Base-by-base conservation (phyloP, 331 rosid genomes). In the Dryas integrifolia region DNA sequence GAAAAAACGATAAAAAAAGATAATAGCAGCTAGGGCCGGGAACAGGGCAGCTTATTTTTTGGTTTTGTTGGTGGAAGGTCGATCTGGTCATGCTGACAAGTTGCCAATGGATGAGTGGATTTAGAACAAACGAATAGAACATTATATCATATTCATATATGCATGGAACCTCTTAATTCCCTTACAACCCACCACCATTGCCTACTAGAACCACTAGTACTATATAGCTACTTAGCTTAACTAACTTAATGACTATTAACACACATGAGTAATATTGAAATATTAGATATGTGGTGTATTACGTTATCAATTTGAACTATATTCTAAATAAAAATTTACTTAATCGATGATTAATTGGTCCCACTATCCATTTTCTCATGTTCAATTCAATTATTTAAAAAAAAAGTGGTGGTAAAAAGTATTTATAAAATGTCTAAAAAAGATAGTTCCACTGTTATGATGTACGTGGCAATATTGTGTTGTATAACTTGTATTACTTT, bases 121-220 rank as follows among this genome's bases (percentile, higher is more conserved):
- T 81, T 70, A 67, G 87, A 79, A 85, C 86, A 85, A 83, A 80
- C 58, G 89, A 89, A 89, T 76, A 70, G 80, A 84, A 79, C 75
- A 78, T 39, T 7, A 44, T 8, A 41, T 57, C 44, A 70, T 30
- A 12, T 26, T 21, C 24, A 21, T 21, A 21, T 21, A 21, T 21
- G 24, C 24, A 7, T 35, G 73, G 83, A 75, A 81, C 84, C 82
- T 82, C 57, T 43, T n/a, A 5, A 21, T 21, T 21, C 24, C 24
- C 24, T 30, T 30, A 30, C 35, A 30, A 30, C 3, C 35, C 35
- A 30, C 35, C 35, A 30, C 35, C 35, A 30, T 30, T 30, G 35
- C 67, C 68, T 62, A 61, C 24, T 72, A 72, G 64, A 21, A 75
- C 9, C 30, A 58, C 62, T 58, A 66, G 48, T 74, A 67, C 35